Conservation (phyloP, 176 grass and related monocot genomes). For the Oryza meyeriana region DNA sequence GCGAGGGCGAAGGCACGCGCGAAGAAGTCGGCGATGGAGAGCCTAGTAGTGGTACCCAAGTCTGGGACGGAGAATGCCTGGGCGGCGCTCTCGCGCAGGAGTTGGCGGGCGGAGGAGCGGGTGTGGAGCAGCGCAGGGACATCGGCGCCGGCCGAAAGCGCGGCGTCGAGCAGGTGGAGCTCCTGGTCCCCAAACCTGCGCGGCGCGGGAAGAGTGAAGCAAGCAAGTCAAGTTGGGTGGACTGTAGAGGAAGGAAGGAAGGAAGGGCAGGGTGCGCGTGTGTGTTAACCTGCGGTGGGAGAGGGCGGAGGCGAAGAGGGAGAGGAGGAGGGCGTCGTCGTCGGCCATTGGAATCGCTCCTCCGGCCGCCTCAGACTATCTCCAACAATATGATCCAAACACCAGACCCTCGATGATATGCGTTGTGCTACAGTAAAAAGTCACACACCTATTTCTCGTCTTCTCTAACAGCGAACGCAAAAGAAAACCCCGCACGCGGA, state of each 20-base stretch:
- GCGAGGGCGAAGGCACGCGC: conserved; percentile 59
- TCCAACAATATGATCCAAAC: too few species aligned
- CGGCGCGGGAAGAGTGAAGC: background rate
- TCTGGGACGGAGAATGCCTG: background rate
- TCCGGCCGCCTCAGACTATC: too few species aligned
- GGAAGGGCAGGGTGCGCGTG: background rate
- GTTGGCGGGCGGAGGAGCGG: conserved; percentile 37
- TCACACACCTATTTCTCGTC: too few species aligned
- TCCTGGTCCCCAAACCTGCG: conserved; percentile 46
- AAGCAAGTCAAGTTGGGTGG: background rate
- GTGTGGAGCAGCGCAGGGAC: conserved; percentile 39
- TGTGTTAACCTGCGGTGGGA: conserved; percentile 24
- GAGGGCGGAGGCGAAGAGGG: conserved; percentile 47
- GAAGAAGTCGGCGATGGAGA: conserved; percentile 68
- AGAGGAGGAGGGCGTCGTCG: background rate
- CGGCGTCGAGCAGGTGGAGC: conserved; percentile 51
- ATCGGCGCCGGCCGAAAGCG: conserved; percentile 44
- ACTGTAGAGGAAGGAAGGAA: background rate
- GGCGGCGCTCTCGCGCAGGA: conserved; percentile 31
- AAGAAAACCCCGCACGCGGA: too few species aligned
- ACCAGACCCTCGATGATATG: too few species aligned
- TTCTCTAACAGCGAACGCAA: too few species aligned
- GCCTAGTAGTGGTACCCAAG: conserved; percentile 24
- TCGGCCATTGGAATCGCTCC: too few species aligned
- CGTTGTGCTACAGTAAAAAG: too few species aligned